Evolutionary conservation across 2,329 filamentous ascomycete genomes (phyloP).

Genomic region (Ophiocordyceps robertsii): DNA sequence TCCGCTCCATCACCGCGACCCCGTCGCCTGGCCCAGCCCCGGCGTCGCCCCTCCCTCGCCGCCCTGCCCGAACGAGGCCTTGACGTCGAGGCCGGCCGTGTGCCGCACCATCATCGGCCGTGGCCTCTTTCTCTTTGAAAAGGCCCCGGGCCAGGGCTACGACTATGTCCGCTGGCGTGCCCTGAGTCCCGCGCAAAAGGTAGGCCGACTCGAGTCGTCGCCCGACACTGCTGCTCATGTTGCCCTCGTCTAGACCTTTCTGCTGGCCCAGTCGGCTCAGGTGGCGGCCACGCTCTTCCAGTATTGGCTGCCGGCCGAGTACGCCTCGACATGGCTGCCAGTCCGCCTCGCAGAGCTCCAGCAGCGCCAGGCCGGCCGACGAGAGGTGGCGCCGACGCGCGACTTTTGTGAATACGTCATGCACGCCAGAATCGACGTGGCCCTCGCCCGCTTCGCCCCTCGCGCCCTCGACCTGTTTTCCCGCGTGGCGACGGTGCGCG

Average conservation of each 20-base stretch:
- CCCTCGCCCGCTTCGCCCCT: slow-evolving; percentile 7
- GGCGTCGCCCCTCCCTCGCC: not conserved
- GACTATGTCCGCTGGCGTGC: slow-evolving; percentile 4
- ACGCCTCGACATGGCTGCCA: slow-evolving; percentile 4
- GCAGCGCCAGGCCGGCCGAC: not conserved
- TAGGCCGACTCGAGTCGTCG: not conserved
- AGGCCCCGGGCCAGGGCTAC: slow-evolving; percentile 1
- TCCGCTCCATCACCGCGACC: slow-evolving; percentile 4
- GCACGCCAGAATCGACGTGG: slow-evolving; percentile 13
- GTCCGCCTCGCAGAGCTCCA: slow-evolving; percentile 1
- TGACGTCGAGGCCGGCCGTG: too few species aligned
- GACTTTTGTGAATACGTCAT: slow-evolving; percentile 14
- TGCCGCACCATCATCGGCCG: slow-evolving; percentile 1
- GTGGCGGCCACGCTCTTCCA: slow-evolving; percentile 9
- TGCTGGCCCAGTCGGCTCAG: slow-evolving; percentile 8
- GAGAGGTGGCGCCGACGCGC: slow-evolving; percentile 12
- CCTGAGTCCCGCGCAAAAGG: slow-evolving; percentile 2
- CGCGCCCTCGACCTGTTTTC: not conserved
- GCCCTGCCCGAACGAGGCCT: not conserved
- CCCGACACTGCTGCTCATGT: not conserved
- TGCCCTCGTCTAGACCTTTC: not conserved
- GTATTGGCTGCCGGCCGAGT: slow-evolving; percentile 5
- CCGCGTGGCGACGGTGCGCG: slow-evolving; percentile 8
- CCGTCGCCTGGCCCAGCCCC: not conserved
- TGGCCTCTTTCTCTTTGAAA: slow-evolving; percentile 5